Conservation (phyloP, 2,329 filamentous ascomycete genomes). For the Penicillium sp. region DNA sequence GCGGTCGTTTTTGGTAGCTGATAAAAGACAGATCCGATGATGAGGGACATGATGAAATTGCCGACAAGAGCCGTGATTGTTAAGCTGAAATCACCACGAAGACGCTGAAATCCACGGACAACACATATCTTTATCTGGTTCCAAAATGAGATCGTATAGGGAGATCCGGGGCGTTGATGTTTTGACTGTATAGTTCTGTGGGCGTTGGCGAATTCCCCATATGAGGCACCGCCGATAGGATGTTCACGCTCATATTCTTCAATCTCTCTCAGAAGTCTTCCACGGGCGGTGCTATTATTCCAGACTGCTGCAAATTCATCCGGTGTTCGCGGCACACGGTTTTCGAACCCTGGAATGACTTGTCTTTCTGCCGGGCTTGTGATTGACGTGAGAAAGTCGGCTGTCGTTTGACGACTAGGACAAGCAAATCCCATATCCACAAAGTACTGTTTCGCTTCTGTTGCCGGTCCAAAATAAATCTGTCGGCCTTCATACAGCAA, state of each 20-base stretch:
- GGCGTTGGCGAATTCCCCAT: slow-evolving; percentile 38
- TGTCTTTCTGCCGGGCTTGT: slow-evolving; percentile 65
- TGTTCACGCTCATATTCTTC: background rate
- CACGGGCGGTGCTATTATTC: background rate
- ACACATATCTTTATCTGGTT: slow-evolving; percentile 78
- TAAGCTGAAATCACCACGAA: slow-evolving; percentile 73
- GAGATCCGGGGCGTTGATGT: slow-evolving; percentile 65
- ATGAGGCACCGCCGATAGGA: slow-evolving; percentile 4
- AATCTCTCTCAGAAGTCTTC: slow-evolving; percentile 4
- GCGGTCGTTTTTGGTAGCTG: slow-evolving; percentile 69
- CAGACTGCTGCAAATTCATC: slow-evolving; percentile 64
- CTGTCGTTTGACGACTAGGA: slow-evolving; percentile 66
- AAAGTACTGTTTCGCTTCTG: slow-evolving; percentile 65
- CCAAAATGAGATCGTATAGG: slow-evolving; percentile 75
- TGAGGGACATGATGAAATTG: slow-evolving; percentile 58
- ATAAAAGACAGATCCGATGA: slow-evolving; percentile 72
- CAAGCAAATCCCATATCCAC: slow-evolving; percentile 68
- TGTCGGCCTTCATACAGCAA: slow-evolving; percentile 74
- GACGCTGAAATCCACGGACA: slow-evolving; percentile 74
- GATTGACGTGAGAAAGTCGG: slow-evolving; percentile 70
- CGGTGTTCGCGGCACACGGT: slow-evolving; percentile 65
- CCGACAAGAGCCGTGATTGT: slow-evolving; percentile 65
- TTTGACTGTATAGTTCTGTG: slow-evolving; percentile 40
- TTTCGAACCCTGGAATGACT: slow-evolving; percentile 61
- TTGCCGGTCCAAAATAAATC: slow-evolving; percentile 71